Base-by-base conservation (phyloP, 768 basidiomycete species). In the Leccinum longicurvipes region DNA sequence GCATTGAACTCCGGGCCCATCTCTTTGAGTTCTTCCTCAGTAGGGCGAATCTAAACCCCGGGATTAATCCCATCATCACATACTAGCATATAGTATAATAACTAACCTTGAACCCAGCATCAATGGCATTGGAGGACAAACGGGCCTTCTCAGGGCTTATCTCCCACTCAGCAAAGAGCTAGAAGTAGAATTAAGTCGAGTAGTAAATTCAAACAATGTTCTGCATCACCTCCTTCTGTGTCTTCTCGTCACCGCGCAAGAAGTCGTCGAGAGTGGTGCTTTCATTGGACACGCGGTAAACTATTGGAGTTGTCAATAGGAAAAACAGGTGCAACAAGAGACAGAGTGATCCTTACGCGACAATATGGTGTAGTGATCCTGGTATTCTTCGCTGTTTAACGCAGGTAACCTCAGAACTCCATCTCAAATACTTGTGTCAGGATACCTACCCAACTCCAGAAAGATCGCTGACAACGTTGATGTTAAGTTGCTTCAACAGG, bases 1-100 rank as follows among this genome's bases (percentile, higher is more conserved):
- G 76, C 74, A 62, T 85, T 84, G 73, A 87, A 87, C 63, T 87
- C 86, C 15, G 84, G 85, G n/a, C 86, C 86, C 85, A 87, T 86
- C 69, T 86, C 84, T 67, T 86, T 87, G 57, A 87, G 73, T 66
- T 88, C 86, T 60, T 77, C 81, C 65, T 81, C 81, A 2, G 83
- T 83, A 1, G 85, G 86, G 29, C 86, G 85, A 61, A 87, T 86
- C 84, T 85, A 56, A 11, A 17, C 12, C n/a, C 3, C 41, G 49
- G 4, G 29, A 29, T 56, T 14, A 34, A 51, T 24, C n/a, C 6
- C 25, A 3, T 17, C n/a, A 34, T 15, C 8, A 34, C n/a, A 34
- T 23, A 51, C 8, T 15, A 32, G 15, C 8, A 34, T n/a, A n/a
- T 36, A n/a, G 9, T n/a, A 42, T 6, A 15, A 48, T 25, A 36